Conservation (phyloP, 805 yeast genomes). For the Teunomyces barrocoloradensis region DNA sequence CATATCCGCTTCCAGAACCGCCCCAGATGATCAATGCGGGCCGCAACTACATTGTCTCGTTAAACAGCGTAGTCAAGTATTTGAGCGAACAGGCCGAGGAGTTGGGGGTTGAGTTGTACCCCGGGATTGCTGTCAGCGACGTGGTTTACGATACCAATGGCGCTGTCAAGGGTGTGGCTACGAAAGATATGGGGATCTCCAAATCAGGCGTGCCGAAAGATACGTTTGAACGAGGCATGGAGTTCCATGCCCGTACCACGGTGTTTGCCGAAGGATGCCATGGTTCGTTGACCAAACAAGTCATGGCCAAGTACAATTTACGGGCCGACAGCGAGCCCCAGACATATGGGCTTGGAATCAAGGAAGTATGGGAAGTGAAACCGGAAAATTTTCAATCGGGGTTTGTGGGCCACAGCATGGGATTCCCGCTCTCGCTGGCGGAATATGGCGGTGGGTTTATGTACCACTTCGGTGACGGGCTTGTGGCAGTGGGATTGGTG, state of each 20-base stretch:
- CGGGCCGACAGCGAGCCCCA: constrained; percentile 68
- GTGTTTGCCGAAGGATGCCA: constrained; percentile 98
- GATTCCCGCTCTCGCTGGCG: constrained; percentile 72
- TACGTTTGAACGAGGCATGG: constrained; percentile 95
- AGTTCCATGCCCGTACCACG: constrained; percentile 85
- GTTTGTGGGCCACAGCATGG: constrained; percentile 80
- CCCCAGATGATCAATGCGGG: constrained; percentile 83
- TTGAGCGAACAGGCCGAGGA: constrained; percentile 88
- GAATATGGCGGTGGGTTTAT: constrained; percentile 96
- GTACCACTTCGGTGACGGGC: constrained; percentile 93
- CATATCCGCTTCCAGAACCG: constrained; percentile 85
- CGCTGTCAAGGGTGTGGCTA: constrained; percentile 83
- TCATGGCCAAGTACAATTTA: constrained; percentile 63
- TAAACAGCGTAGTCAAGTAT: constrained; percentile 77
- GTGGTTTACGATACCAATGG: constrained; percentile 56
- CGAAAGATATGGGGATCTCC: constrained; percentile 86
- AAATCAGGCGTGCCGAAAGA: constrained; percentile 74
- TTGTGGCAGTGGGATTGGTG: constrained; percentile 91
- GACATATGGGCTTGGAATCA: constrained; percentile 93
- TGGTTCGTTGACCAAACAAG: constrained; percentile 84
- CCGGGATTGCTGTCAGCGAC: constrained; percentile 84
- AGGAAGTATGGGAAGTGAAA: constrained; percentile 95
- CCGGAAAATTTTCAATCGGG: constrained; percentile 82
- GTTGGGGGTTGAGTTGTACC: constrained; percentile 89
- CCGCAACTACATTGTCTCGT: constrained; percentile 79